Evolutionary conservation across 768 basidiomycete species (phyloP).

Genomic region (Pleurotus djamor): DNA sequence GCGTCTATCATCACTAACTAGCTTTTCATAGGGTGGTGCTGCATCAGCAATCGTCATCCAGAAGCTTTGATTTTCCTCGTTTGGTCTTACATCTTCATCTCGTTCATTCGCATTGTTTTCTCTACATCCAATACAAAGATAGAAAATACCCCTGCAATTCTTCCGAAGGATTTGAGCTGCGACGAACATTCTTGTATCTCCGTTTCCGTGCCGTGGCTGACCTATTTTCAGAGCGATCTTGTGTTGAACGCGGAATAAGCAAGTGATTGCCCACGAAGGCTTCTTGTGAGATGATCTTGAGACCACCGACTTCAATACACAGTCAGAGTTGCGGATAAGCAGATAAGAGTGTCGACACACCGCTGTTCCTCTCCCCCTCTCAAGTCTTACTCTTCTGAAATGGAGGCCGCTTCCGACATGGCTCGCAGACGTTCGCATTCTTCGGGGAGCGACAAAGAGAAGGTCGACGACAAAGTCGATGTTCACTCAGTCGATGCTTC

Average conservation of each 20-base stretch:
- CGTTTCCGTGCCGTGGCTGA: not conserved
- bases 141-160: not conserved
- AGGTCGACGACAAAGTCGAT: slow-evolving; percentile 30
- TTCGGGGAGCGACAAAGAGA: slow-evolving; percentile 9
- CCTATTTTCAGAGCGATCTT: not conserved
- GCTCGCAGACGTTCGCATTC: not conserved
- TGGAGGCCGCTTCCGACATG: too few relatives aligned
- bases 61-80: slow-evolving; percentile 54
- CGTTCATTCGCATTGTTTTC: slow-evolving; percentile 7
- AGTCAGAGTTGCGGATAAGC: not conserved
- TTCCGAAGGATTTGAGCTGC: not conserved
- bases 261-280: not conserved
- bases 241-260: not conserved
- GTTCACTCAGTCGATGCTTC: slow-evolving; percentile 28
- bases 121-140: slow-evolving; percentile 8
- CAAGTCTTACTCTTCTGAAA: not conserved
- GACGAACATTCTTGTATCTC: not conserved
- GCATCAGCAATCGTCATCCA: slow-evolving; percentile 91
- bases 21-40: slow-evolving; percentile 72
- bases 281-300: not conserved
- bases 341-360: not conserved
- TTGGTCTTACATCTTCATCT: slow-evolving; percentile 5
- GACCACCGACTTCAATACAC: not conserved
- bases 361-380: not conserved
- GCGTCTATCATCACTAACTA: slow-evolving; percentile 9